A percentile compares a stretch with the other conserved stretches of the same genome.
These are phyloP conservation scores for Taphrina wiesneri DNA, from an alignment of 1,139 yeast species.

Conservation along the genomic window DNA sequence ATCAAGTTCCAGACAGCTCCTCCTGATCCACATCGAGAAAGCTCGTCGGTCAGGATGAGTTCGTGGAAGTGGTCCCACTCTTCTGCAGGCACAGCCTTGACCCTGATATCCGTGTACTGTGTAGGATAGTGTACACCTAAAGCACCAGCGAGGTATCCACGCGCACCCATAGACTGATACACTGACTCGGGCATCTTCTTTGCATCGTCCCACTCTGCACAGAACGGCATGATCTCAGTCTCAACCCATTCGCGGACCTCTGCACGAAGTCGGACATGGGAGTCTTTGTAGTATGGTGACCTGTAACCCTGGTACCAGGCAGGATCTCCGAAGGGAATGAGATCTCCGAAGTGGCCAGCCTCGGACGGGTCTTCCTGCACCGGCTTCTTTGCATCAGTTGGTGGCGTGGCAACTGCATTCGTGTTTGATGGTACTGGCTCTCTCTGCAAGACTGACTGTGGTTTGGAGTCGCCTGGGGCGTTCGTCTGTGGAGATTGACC, in stretches of 20 bases:
- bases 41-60: constrained; percentile 68
- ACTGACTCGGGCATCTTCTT: constrained; percentile 45
- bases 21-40: constrained; percentile 47
- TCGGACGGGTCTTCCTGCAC: constrained; percentile 28
- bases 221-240: constrained; percentile 47
- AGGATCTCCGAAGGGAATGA: constrained; percentile 52
- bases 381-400: not conserved
- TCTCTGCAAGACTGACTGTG: constrained; percentile 8
- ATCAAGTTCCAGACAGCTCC: constrained; percentile 48
- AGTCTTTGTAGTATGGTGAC: constrained; percentile 49
- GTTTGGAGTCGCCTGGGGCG: constrained; percentile 12
- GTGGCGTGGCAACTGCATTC: constrained; percentile 22
- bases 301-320: constrained; percentile 50
- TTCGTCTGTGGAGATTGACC: constrained; percentile 9
- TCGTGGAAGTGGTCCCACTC: constrained; percentile 91
- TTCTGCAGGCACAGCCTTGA: constrained; percentile 46
- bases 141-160: constrained; percentile 42
- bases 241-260: constrained; percentile 51
- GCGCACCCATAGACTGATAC: constrained; percentile 40
- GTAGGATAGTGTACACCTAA: constrained; percentile 47
- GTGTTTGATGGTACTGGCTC: constrained; percentile 21
- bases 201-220: constrained; percentile 51
- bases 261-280: constrained; percentile 48
- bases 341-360: constrained; percentile 46
- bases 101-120: constrained; percentile 45